These are phyloP conservation scores for Sarocladium strictum DNA, from an alignment of 2,329 filamentous ascomycete species.

Conservation along the genomic window DNA sequence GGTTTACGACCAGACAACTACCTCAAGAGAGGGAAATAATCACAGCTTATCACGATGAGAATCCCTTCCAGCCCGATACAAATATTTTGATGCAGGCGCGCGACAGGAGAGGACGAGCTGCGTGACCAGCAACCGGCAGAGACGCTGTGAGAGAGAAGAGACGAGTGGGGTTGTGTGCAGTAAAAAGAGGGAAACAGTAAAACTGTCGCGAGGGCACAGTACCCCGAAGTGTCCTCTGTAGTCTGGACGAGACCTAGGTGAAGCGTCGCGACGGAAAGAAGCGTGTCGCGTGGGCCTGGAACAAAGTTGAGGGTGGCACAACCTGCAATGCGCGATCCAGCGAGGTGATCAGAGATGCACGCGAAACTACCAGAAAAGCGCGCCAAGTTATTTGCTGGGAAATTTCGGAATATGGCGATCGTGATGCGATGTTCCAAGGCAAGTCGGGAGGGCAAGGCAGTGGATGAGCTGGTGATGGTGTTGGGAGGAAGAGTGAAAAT, in stretches of 20 bases:
- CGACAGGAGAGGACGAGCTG: not conserved
- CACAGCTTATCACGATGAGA: constrained; percentile 1
- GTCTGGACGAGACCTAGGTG: too few relatives aligned
- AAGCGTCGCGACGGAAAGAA: not conserved
- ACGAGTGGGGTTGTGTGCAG: not conserved
- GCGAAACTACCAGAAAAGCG: not conserved
- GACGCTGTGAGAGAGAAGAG: not conserved
- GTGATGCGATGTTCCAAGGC: not conserved
- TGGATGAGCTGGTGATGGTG: constrained; percentile 8
- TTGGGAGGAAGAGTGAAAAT: constrained; percentile 3
- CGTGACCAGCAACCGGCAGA: not conserved
- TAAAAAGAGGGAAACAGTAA: too few relatives aligned
- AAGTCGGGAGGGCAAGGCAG: not conserved
- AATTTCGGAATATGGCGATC: not conserved
- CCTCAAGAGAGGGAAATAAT: constrained; percentile 1
- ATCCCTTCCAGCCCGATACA: not conserved
- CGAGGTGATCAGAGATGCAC: too few relatives aligned
- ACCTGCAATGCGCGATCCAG: not conserved
- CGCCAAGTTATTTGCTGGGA: not conserved
- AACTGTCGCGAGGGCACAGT: too few relatives aligned
- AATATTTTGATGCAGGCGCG: not conserved
- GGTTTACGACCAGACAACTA: constrained; percentile 9
- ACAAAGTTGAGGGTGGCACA: not conserved
- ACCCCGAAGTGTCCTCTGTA: too few relatives aligned
- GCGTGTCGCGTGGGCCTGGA: constrained; percentile 11